Evolutionary conservation across 768 basidiomycete genomes (phyloP).

Genomic region (Antrodiella citrinella): DNA sequence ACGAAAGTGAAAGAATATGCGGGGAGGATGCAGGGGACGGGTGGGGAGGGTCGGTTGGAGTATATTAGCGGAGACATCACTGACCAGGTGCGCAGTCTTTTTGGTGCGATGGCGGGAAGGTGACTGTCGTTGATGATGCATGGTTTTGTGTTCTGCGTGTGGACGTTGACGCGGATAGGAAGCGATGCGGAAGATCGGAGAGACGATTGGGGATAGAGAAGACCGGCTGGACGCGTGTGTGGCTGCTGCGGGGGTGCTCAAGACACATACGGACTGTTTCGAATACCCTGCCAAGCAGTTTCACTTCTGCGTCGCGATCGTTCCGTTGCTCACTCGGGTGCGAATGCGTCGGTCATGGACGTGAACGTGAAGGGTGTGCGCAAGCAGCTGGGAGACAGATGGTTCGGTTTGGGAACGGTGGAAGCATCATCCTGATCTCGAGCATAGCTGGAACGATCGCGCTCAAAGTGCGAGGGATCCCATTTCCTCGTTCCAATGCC

Average conservation of each 20-base stretch:
- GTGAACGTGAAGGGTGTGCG: constrained; percentile 47
- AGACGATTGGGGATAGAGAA: constrained; percentile 58
- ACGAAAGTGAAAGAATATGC: constrained; percentile 39
- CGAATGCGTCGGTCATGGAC: constrained; percentile 43
- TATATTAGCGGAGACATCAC: constrained; percentile 62
- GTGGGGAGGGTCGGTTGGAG: constrained; percentile 33
- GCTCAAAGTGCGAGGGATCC: constrained; percentile 42
- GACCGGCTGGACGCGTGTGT: constrained; percentile 68
- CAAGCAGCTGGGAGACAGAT: constrained; percentile 30
- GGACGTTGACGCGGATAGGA: too few relatives aligned
- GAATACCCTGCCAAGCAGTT: constrained; percentile 61
- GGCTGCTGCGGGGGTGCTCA: constrained; percentile 69
- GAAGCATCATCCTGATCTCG: constrained; percentile 35
- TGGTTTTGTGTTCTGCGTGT: background rate
- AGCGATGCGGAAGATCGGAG: constrained; percentile 40
- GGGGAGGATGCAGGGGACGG: constrained; percentile 13
- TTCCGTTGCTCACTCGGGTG: background rate
- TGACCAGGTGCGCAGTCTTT: constrained; percentile 47
- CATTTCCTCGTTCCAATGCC: background rate
- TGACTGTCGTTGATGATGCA: background rate
- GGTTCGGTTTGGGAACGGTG: constrained; percentile 25
- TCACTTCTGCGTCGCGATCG: constrained; percentile 1
- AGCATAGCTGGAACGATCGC: constrained; percentile 45
- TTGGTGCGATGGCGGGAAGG: constrained; percentile 16
- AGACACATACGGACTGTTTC: constrained; percentile 48